Evolutionary conservation across 2,329 filamentous ascomycete genomes (phyloP).

Genomic region (Berkeleyomyces rouxiae): DNA sequence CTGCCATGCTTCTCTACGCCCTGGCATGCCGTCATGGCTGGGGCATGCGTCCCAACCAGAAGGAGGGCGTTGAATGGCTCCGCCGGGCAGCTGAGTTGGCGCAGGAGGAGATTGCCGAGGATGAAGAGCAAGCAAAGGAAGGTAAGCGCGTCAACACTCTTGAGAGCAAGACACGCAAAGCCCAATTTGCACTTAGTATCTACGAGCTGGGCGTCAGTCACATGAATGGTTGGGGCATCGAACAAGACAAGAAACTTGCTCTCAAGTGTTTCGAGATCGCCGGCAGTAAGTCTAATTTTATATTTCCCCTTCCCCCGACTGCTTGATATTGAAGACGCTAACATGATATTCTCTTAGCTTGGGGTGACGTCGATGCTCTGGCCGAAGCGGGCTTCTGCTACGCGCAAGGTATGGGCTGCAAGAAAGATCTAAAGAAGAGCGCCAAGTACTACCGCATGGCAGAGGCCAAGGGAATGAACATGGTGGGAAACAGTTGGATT

Average conservation of each 20-base stretch:
- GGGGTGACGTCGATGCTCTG: slow-evolving; percentile 89
- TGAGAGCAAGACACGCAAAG: slow-evolving; percentile 69
- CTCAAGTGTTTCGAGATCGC: slow-evolving; percentile 93
- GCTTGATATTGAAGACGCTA: slow-evolving; percentile 12
- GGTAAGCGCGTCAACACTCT: slow-evolving; percentile 46
- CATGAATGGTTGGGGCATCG: slow-evolving; percentile 95
- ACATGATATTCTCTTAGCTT: slow-evolving; percentile 33
- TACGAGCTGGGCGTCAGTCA: slow-evolving; percentile 95
- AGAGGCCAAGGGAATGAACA: slow-evolving; percentile 84
- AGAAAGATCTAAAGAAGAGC: slow-evolving; percentile 90
- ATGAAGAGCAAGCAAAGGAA: slow-evolving; percentile 50
- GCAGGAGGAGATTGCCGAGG: slow-evolving; percentile 66
- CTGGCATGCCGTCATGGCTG: slow-evolving; percentile 90
- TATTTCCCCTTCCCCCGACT: neutral
- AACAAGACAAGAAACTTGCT: slow-evolving; percentile 77
- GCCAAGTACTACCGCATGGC: slow-evolving; percentile 81
- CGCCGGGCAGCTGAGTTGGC: slow-evolving; percentile 78
- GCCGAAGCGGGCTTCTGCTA: slow-evolving; percentile 95
- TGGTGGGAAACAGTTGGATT: slow-evolving; percentile 99
- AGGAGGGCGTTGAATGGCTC: slow-evolving; percentile 82
- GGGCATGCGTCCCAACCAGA: slow-evolving; percentile 88
- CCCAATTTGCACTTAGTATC: slow-evolving; percentile 86
- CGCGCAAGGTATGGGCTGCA: slow-evolving; percentile 79
- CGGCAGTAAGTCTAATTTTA: slow-evolving; percentile 41
- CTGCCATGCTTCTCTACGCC: slow-evolving; percentile 90